Evolutionary conservation across 2,329 filamentous ascomycete species (phyloP), one percentile per base, ranked within the genome.

Genomic region (Ceratocystis papillata): DNA sequence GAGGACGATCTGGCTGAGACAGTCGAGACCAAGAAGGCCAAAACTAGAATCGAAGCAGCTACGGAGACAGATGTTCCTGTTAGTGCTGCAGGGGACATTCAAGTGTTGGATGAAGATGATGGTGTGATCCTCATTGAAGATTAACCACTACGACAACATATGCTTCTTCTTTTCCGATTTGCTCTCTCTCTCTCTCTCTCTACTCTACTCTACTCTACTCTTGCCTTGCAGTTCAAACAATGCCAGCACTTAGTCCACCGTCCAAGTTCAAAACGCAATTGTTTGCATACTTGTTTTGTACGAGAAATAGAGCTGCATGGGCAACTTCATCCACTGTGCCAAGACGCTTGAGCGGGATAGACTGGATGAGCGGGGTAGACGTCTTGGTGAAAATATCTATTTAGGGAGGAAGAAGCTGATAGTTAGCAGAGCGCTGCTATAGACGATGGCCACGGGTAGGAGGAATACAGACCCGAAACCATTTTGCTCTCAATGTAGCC

Each of bases 221-320:
- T 28, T 59, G 25, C 5, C 55, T 59, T 59, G 33, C 48, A 41
- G 22, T 6, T 46, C 64, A 66, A 33, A 67, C 80, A 73, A 88
- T 71, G 75, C 66, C 75, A 63, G 88, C 88, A 74, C 88, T 91
- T 70, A 95, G 74, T 1, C 91, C 91, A 17, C 91, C 91, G 75
- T 96, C 91, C 33, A 96, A 79, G 74, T 92, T 94, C 63, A 96
- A 79, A 63, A 92, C 81, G 74, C 89, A 94, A 70, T 95, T 95
- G 74, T 93, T 93, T 66, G 90, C 88, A 75, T 93, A 96, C 69
- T 83, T 78, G 74, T 94, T 96, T 60, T 81, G 80, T 37, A 84
- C 87, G 17, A 96, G 80, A 74, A 95, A 96, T 33, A 87, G 73
- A 60, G 87, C 89, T 65, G 90, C 90, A 72, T 92, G 85, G n/a